A percentile compares a stretch with the other conserved stretches of the same genome.
Evolutionary conservation across 2,329 filamentous ascomycete species (phyloP).

Genomic region (Alternaria longipes): DNA sequence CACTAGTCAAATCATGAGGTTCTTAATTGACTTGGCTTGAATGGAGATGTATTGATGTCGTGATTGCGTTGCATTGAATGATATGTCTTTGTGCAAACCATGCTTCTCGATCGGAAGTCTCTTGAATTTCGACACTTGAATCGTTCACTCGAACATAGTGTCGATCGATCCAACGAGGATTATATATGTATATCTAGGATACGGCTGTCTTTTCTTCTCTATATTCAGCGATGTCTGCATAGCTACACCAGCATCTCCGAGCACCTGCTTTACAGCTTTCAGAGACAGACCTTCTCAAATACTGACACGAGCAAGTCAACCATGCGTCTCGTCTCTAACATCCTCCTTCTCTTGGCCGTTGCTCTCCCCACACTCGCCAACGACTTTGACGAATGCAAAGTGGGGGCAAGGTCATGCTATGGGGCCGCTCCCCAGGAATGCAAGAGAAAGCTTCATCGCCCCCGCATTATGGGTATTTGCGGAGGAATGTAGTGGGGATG

Average conservation of each 20-base stretch:
- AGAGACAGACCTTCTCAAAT: too few relatives aligned
- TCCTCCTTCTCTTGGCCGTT: not conserved
- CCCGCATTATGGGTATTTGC: too few relatives aligned
- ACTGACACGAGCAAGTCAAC: not conserved
- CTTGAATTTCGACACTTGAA: not conserved
- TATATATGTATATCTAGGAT: not conserved
- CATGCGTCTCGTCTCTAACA: not conserved
- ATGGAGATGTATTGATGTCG: not conserved
- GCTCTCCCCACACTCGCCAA: not conserved
- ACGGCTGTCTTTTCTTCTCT: not conserved
- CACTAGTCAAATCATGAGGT: not conserved
- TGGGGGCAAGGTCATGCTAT: too few relatives aligned
- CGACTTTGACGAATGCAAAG: rapidly evolving
- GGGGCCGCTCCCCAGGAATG: too few relatives aligned
- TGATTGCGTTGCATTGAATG: not conserved
- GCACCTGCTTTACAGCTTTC: too few relatives aligned
- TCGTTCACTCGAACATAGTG: rapidly evolving
- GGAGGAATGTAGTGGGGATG: too few relatives aligned
- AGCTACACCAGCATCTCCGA: not conserved
- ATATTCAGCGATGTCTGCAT: not conserved
- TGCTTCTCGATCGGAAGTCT: too few relatives aligned
- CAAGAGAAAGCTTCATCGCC: too few relatives aligned
- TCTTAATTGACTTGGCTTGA: not conserved
- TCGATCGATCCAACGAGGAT: rapidly evolving
- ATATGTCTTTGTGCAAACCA: not conserved